These are phyloP conservation scores for Persicaria tinctoria DNA, from an alignment of 148 eudicot genomes.

Conservation along the genomic window DNA sequence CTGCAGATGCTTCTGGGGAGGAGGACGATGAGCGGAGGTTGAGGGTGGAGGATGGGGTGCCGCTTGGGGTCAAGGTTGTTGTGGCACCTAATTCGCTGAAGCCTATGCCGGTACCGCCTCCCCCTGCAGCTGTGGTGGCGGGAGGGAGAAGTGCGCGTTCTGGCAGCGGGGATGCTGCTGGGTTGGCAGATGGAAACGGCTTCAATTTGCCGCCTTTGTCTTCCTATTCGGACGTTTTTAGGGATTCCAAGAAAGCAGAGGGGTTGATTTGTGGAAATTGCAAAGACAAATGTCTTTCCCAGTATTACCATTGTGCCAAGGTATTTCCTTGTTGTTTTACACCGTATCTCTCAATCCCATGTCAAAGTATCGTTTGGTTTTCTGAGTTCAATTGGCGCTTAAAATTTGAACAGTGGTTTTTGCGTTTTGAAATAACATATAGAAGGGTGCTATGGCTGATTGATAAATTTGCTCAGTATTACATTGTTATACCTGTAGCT, in stretches of 20 bases:
- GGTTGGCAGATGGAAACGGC: constrained; percentile 32
- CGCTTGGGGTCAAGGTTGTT: constrained; percentile 74
- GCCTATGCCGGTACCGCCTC: constrained; percentile 34
- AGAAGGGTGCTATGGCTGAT: not conserved
- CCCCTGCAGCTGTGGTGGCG: constrained; percentile 9
- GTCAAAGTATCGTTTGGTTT: not conserved
- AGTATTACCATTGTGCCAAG: constrained; percentile 54
- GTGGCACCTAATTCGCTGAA: constrained; percentile 61
- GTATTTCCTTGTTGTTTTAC: constrained; percentile 25
- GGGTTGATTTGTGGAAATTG: constrained; percentile 54
- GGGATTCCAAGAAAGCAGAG: constrained; percentile 27
- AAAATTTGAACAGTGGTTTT: not conserved
- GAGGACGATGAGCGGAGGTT: constrained; percentile 34
- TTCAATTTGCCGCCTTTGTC: constrained; percentile 54
- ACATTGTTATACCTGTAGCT: not conserved
- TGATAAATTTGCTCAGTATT: not conserved
- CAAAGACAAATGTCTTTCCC: constrained; percentile 45
- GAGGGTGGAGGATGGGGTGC: constrained; percentile 86
- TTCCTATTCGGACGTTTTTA: constrained; percentile 62
- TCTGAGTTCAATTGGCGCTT: not conserved
- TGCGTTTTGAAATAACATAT: not conserved
- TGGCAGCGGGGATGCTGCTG: constrained; percentile 15
- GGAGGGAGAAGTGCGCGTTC: not conserved
- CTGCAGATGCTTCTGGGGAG: constrained; percentile 18
- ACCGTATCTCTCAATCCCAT: not conserved